Evolutionary conservation across 257 asterid genomes (phyloP).

Genomic region (Solanum bulbocastanum): DNA sequence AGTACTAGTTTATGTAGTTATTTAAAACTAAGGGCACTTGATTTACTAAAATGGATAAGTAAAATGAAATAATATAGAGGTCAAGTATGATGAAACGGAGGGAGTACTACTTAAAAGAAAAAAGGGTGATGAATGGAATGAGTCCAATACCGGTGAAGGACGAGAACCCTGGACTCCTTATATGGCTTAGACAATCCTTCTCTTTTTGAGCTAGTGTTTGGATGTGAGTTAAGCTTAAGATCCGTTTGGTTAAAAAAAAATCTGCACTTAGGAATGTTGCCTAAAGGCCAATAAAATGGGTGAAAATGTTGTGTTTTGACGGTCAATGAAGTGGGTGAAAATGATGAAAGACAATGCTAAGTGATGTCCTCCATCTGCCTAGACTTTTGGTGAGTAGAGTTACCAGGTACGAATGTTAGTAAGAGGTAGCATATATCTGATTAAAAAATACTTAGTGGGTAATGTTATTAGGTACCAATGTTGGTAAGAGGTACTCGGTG

Average conservation of each 20-base stretch:
- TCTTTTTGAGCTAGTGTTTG: not conserved
- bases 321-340: not conserved
- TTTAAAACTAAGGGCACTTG: not conserved
- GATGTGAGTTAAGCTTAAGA: not conserved
- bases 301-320: not conserved
- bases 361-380: not conserved
- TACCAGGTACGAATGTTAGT: not conserved
- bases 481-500: not conserved
- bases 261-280: not conserved
- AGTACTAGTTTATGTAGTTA: not conserved
- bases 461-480: not conserved
- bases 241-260: not conserved
- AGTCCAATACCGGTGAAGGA: not conserved
- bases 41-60: not conserved
- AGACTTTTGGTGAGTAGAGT: not conserved
- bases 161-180: not conserved
- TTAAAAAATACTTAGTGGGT: not conserved
- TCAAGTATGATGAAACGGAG: not conserved
- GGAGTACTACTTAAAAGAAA: not conserved
- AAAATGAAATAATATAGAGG: not conserved
- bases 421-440: not conserved
- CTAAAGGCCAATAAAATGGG: not conserved
- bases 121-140: not conserved
- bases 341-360: not conserved
- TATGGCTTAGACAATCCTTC: not conserved